phyloP scores from a whole-genome alignment of 202 grass and related monocot species.

The Cymbopogon flexuosus region DNA sequence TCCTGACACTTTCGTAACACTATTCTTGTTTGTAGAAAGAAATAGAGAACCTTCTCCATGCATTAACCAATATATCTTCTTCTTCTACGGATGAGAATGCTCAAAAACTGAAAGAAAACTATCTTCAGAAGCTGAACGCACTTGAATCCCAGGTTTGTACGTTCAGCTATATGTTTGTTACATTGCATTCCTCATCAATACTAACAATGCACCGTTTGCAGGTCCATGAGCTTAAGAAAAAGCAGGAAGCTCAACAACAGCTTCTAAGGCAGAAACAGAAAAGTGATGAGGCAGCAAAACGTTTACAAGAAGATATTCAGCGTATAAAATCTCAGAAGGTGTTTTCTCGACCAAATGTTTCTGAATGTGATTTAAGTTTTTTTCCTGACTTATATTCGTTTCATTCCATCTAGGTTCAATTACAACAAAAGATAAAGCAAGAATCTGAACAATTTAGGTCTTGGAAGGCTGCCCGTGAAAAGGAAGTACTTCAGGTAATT shows the following conservation, averaged over 20 bases:
- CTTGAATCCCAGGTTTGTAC: slow-evolving; percentile 85
- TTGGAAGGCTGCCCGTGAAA: slow-evolving; percentile 92
- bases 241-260: slow-evolving; percentile 77
- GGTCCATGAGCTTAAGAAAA: slow-evolving; percentile 85
- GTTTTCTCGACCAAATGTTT: not conserved
- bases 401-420: slow-evolving; percentile 58
- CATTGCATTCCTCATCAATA: slow-evolving; percentile 4
- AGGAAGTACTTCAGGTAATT: slow-evolving; percentile 93
- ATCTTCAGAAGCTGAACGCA: slow-evolving; percentile 75
- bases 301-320: slow-evolving; percentile 84
- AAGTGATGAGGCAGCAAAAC: slow-evolving; percentile 79
- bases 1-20: slow-evolving; percentile 14
- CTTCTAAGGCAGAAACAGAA: slow-evolving; percentile 76
- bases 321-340: slow-evolving; percentile 96
- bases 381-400: slow-evolving; percentile 2
- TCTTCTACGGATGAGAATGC: slow-evolving; percentile 58
- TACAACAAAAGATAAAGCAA: slow-evolving; percentile 95
- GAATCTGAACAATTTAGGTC: slow-evolving; percentile 94
- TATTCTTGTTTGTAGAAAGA: slow-evolving; percentile 70
- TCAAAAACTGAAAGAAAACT: slow-evolving; percentile 79
- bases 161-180: not conserved
- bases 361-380: not conserved
- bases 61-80: slow-evolving; percentile 57
- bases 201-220: slow-evolving; percentile 41
- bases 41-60: slow-evolving; percentile 73